A percentile compares a stretch with the other conserved stretches of the same genome.
Conservation (phyloP, 352 stramenopile species). For the Phytopythium sindhum region DNA sequence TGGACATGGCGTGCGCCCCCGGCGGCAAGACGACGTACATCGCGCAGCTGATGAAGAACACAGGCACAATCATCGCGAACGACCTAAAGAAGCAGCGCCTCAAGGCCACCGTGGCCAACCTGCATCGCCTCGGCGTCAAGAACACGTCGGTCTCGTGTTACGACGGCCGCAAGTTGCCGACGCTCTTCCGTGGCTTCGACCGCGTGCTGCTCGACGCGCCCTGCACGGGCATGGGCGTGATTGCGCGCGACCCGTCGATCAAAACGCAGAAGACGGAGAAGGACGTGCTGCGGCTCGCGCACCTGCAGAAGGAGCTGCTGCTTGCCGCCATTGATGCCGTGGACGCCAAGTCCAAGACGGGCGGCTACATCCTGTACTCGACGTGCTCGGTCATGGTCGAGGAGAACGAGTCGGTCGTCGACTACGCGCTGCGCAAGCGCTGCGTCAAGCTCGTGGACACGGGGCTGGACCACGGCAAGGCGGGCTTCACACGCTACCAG, state of each 20-base stretch:
- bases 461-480: constrained; percentile 96
- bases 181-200: constrained; percentile 96
- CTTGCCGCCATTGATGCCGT: constrained; percentile 98
- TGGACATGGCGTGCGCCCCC: constrained; percentile 98
- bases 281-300: constrained; percentile 87
- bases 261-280: constrained; percentile 98
- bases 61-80: constrained; percentile 97
- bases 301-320: constrained; percentile 99
- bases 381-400: constrained; percentile 96
- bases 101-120: constrained; percentile 97
- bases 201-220: constrained; percentile 98
- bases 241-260: constrained; percentile 97
- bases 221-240: constrained; percentile 98
- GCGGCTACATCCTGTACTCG: constrained; percentile 98
- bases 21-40: constrained; percentile 99
- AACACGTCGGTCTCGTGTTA: constrained; percentile 98
- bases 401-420: constrained; percentile 97
- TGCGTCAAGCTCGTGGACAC: constrained; percentile 98
- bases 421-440: constrained; percentile 98
- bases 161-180: constrained; percentile 93
- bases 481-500: constrained; percentile 92
- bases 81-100: constrained; percentile 98
- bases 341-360: constrained; percentile 95
- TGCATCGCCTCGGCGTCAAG: constrained; percentile 97
- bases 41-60: constrained; percentile 99